phyloP scores from a whole-genome alignment of 1,139 yeast species.

The Saccharomyces hybrid region DNA sequence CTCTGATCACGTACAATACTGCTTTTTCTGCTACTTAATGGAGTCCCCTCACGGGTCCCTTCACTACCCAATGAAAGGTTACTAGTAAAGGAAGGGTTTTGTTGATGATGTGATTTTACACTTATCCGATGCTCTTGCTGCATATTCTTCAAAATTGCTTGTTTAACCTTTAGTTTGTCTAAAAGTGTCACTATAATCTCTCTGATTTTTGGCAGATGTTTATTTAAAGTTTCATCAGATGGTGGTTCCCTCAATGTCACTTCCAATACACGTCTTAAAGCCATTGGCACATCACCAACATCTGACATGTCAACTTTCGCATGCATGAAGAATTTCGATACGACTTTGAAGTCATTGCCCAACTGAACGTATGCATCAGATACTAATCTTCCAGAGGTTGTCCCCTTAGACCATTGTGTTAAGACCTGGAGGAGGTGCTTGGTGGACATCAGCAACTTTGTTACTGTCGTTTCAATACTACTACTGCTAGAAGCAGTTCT shows the following conservation, averaged over 20 bases:
- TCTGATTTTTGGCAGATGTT: conserved; percentile 76
- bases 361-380: conserved; percentile 87
- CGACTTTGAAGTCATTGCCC: conserved; percentile 89
- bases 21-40: conserved; percentile 2
- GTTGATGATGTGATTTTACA: conserved; percentile 7
- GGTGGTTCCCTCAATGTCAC: conserved; percentile 83
- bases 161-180: conserved; percentile 76
- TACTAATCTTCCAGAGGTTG: conserved; percentile 74
- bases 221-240: conserved; percentile 73
- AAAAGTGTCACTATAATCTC: conserved; percentile 78
- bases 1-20: conserved; percentile 1
- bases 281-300: conserved; percentile 70
- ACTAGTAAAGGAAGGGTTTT: conserved; percentile 7
- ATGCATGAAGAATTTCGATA: conserved; percentile 63
- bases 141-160: conserved; percentile 40
- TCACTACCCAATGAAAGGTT: conserved; percentile 3
- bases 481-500: conserved; percentile 28
- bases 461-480: conserved; percentile 77
- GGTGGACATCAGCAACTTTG: conserved; percentile 77
- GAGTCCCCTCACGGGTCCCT: conserved; percentile 1
- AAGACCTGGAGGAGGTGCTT: conserved; percentile 78
- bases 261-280: conserved; percentile 69
- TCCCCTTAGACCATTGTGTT: conserved; percentile 83
- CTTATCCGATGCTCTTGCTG: conserved; percentile 19
- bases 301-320: conserved; percentile 67